Conservation (phyloP, 2,329 filamentous ascomycete genomes). For the Pseudocercospora eumusae region DNA sequence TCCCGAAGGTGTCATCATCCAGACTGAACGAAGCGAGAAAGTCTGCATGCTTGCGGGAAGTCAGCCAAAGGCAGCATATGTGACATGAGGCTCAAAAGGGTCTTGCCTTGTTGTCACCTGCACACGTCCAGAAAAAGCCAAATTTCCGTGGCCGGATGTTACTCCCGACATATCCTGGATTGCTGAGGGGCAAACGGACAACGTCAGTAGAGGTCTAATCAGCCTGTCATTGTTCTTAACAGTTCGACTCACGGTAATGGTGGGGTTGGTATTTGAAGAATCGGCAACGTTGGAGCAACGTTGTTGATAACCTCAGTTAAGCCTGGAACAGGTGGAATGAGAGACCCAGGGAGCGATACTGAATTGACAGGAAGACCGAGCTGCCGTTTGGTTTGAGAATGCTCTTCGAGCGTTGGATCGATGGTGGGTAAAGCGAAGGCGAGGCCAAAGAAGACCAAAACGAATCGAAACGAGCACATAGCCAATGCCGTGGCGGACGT, state of each 20-base stretch:
- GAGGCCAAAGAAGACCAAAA: neutral
- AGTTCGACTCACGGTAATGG: constrained; percentile 52
- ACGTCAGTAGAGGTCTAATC: neutral
- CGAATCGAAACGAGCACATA: neutral
- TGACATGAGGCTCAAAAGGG: neutral
- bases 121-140: constrained; percentile 64
- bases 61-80: neutral
- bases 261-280: constrained; percentile 62
- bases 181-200: neutral
- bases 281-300: constrained; percentile 57
- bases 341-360: constrained; percentile 38
- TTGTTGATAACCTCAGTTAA: constrained; percentile 59
- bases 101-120: constrained; percentile 56
- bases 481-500: neutral
- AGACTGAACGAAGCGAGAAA: constrained; percentile 61
- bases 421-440: neutral
- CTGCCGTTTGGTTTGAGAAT: neutral
- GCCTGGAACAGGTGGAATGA: constrained; percentile 61
- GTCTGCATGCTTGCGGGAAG: constrained; percentile 50
- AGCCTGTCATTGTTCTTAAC: neutral
- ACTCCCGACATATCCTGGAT: constrained; percentile 52
- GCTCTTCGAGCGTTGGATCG: neutral
- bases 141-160: constrained; percentile 66
- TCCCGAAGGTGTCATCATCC: constrained; percentile 65
- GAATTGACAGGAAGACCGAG: neutral